Evolutionary conservation across 495 filamentous ascomycete species (phyloP), one percentile per base, ranked within the genome.

Genomic region (Aspergillus wentii): DNA sequence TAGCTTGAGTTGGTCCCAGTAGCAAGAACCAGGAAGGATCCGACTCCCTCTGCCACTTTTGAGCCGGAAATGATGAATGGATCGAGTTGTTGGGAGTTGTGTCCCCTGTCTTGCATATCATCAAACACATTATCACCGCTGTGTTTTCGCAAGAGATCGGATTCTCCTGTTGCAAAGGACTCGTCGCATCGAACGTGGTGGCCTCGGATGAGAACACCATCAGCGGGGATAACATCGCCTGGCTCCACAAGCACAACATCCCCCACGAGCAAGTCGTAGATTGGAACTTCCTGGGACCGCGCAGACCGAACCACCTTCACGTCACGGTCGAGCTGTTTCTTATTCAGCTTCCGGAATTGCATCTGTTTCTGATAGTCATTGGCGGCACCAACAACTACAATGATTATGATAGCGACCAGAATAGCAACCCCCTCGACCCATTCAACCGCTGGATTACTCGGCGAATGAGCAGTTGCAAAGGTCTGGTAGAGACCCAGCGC

Each of bases 1-100:
- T 86, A 86, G 47, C 72, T 82, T 2, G 86, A 89, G 52, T 87
- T 72, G 18, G 87, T 60, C 38, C 87, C 87, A 17, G 80, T 83
- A 15, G 83, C 80, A 4, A 86, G 87, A 26, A 87, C 82, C 45
- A 87, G 54, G 57, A 82, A 90, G 2, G 75, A 80, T 3, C 84
- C 85, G 27, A 86, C 74, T 17, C 86, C 86, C 62, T 91, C 87
- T 44, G 84, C 82, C 36, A 92, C 83, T 44, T 85, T 85, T 6
- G 79, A 75, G 23, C 87, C 87, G 9, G 87, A 91, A 38, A 89
- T 73, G 40, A 91, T 90, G 48, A 75, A 75, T 15, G 81, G 59
- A 40, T 67, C 71, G 5, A 35, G 9, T 5, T 17, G 18, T 19
- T 33, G 15, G 4, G 5, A 18, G n/a, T 33, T 18, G n/a, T n/a